These are phyloP conservation scores for Kwoniella sp. DNA, from an alignment of 768 basidiomycete genomes.

Conservation along the genomic window DNA sequence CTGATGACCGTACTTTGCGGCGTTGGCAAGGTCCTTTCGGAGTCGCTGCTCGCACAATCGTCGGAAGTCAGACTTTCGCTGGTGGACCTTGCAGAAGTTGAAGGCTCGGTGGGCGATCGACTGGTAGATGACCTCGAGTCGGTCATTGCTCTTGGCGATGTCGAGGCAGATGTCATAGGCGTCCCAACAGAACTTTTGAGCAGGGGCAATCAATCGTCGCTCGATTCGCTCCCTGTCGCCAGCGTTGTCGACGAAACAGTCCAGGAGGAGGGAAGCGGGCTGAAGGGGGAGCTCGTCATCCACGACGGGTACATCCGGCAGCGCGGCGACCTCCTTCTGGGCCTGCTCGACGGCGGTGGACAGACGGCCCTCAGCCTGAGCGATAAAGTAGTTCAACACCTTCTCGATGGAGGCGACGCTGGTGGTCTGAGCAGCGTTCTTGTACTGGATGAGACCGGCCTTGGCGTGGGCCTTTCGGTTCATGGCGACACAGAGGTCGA, in stretches of 20 bases:
- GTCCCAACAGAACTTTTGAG: slow-evolving; percentile 99
- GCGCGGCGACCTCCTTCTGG: slow-evolving; percentile 44
- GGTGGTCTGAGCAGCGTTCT: slow-evolving; percentile 93
- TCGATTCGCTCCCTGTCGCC: slow-evolving; percentile 85
- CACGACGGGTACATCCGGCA: slow-evolving; percentile 58
- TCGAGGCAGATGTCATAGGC: slow-evolving; percentile 92
- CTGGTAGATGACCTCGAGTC: slow-evolving; percentile 90
- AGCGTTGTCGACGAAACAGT: slow-evolving; percentile 65
- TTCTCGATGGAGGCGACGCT: slow-evolving; percentile 85
- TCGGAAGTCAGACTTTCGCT: slow-evolving; percentile 94
- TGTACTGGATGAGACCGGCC: slow-evolving; percentile 94
- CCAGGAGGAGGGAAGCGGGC: slow-evolving; percentile 82
- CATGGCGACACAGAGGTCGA: slow-evolving; percentile 93
- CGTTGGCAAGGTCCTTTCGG: slow-evolving; percentile 86
- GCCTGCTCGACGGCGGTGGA: slow-evolving; percentile 50
- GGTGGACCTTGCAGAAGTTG: slow-evolving; percentile 88
- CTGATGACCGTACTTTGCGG: slow-evolving; percentile 92
- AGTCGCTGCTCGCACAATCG: slow-evolving; percentile 86
- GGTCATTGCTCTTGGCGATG: slow-evolving; percentile 90
- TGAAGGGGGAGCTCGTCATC: slow-evolving; percentile 95
- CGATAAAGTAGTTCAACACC: slow-evolving; percentile 80
- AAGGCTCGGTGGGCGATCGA: slow-evolving; percentile 96
- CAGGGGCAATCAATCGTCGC: slow-evolving; percentile 88
- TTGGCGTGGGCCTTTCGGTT: slow-evolving; percentile 89
- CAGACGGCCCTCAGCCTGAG: slow-evolving; percentile 46